Conservation (phyloP, 2,329 filamentous ascomycete genomes). For the Pseudocercospora eumusae region DNA sequence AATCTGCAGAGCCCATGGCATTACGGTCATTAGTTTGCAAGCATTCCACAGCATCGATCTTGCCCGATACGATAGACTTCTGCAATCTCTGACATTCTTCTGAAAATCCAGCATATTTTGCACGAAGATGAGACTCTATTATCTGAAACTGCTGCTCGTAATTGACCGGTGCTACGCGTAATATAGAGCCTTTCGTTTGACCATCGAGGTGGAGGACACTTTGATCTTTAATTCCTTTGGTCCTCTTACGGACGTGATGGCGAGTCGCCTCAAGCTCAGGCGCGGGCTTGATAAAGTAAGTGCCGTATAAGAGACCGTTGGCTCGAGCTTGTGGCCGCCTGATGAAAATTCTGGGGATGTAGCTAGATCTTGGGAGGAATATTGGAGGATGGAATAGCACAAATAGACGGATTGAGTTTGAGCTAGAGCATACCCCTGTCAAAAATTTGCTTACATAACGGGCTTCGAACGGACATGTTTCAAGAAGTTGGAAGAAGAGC, state of each 20-base stretch:
- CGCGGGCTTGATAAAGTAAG: not conserved
- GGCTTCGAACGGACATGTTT: not conserved
- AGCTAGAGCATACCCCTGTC: not conserved
- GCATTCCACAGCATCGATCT: not conserved
- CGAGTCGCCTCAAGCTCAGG: too few species aligned
- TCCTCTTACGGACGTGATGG: too few species aligned
- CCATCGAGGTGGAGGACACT: too few species aligned
- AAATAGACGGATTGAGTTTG: not conserved
- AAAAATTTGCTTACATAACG: not conserved
- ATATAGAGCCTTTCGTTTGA: too few species aligned
- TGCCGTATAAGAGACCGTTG: not conserved
- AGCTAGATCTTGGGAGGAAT: not conserved
- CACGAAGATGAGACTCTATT: not conserved
- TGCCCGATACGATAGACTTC: not conserved
- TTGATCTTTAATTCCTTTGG: too few species aligned
- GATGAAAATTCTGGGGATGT: not conserved
- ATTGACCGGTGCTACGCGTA: too few species aligned
- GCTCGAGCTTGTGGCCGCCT: not conserved
- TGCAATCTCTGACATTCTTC: not conserved
- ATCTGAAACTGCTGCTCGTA: too few species aligned
- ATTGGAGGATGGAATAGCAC: not conserved
- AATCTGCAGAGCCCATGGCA: conserved; percentile 43
- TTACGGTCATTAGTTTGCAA: conserved; percentile 43
- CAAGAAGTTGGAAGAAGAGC: not conserved
- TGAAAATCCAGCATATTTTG: not conserved